Base-by-base conservation (phyloP, 2,329 filamentous ascomycete species). In the Xylariaceae sp. region DNA sequence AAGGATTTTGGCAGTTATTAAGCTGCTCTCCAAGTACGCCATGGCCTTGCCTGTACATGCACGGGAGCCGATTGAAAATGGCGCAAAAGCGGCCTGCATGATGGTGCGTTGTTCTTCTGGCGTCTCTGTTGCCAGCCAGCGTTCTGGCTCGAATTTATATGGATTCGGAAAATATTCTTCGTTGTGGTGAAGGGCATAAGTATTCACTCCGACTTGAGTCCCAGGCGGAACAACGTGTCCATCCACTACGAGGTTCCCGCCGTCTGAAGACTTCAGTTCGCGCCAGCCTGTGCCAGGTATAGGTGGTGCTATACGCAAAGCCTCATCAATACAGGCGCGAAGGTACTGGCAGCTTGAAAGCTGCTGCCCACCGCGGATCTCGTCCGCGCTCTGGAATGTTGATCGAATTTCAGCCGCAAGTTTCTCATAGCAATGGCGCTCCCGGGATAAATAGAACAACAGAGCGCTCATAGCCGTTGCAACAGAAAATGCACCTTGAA, bases 21-120 rank as follows among this genome's bases (percentile, higher is more conserved):
- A 62, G 10, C 71, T 74, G 52, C 77, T 59, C 63, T 79, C 77
- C 43, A 76, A 71, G 56, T 79, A 75, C 9, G 77, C 76, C 26
- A 79, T 65, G 0, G 73, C 66, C 69, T 80, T 81, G 0, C 78
- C 79, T 40, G 81, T 76, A 62, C 80, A 83, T 2, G 75, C 75
- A 2, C 78, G 26, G 0, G 40, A 2, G 1, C 62, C 62, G 2
- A 50, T 10, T 0, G 50, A 57, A 18, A 65, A 65, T 58, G 7
- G 75, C 71, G 0, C 77, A 77, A 56, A 80, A 70, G 40, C 73
- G 2, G 40, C 43, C 12, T 49, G 10, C 59, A 59, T 62, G 1
- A 29, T 52, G 7, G 62, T 40, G 58, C 49, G 4, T 26, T 26
- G 23, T 61, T 61, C 21, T 7, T 20, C 41, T 1, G 44, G 20